These are phyloP conservation scores for Wallacemonas sp. DNA, from an alignment of 208 protist genomes.

Conservation along the genomic window DNA sequence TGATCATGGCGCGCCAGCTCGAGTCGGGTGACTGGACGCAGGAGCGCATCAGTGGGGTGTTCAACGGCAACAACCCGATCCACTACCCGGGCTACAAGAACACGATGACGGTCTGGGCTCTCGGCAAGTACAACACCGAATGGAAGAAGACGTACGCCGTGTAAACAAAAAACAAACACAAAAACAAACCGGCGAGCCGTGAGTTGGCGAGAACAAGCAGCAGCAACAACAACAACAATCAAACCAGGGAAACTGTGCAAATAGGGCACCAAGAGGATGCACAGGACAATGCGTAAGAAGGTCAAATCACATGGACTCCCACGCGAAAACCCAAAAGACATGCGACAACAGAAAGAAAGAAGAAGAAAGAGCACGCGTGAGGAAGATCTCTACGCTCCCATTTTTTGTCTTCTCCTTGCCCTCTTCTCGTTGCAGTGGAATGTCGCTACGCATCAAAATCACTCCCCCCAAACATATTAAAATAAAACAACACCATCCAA, in stretches of 20 bases:
- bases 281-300: no score
- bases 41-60: conserved; percentile 96
- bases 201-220: not conserved
- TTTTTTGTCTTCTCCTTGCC: not conserved
- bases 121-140: conserved; percentile 80
- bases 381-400: not conserved
- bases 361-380: not conserved
- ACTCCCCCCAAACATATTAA: no score
- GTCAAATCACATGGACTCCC: no score
- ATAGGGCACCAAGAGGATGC: no score
- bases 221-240: conserved; percentile 10
- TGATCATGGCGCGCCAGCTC: conserved; percentile 89
- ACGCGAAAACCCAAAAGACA: no score
- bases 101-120: conserved; percentile 97
- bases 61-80: conserved; percentile 98
- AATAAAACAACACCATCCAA: no score
- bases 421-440: no score
- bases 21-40: conserved; percentile 89
- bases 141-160: conserved; percentile 64
- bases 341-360: not conserved
- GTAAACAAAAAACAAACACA: conserved; percentile 8
- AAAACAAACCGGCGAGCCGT: not conserved
- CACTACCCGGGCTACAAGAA: conserved; percentile 97
- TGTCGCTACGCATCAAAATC: no score
- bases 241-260: not conserved